phyloP scores from a whole-genome alignment of 1,284 basidiomycete species.

The Leccinum solheimii region DNA sequence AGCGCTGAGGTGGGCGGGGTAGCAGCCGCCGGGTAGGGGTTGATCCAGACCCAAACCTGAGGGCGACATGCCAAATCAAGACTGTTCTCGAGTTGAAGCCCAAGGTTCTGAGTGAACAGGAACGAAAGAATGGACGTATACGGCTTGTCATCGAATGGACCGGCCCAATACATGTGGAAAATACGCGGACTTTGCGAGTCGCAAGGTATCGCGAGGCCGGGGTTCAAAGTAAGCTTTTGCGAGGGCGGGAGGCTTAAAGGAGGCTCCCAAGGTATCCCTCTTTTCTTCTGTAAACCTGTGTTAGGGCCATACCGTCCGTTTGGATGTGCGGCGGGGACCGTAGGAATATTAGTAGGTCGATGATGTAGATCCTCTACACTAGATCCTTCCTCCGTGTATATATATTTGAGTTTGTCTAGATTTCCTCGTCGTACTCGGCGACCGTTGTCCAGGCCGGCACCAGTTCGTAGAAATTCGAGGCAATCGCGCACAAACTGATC shows the following conservation, averaged over 20 bases:
- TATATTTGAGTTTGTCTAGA: constrained; percentile 60
- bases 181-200: constrained; percentile 62
- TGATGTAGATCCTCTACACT: constrained; percentile 19
- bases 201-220: constrained; percentile 44
- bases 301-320: constrained; percentile 26
- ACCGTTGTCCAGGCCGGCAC: constrained; percentile 63
- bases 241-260: constrained; percentile 35
- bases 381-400: constrained; percentile 53
- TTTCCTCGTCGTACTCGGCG: constrained; percentile 57
- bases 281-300: constrained; percentile 39
- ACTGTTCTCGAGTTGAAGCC: constrained; percentile 47
- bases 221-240: constrained; percentile 34
- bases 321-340: constrained; percentile 16
- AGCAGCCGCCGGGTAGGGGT: constrained; percentile 66
- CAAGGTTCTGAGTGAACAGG: constrained; percentile 73
- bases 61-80: constrained; percentile 53
- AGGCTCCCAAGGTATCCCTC: constrained; percentile 42
- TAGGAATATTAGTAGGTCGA: constrained; percentile 19
- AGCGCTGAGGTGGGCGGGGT: constrained; percentile 67
- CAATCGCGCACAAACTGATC: constrained; percentile 72
- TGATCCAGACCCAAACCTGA: constrained; percentile 87
- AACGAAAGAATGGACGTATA: constrained; percentile 72
- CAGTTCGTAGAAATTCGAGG: constrained; percentile 65
- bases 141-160: constrained; percentile 75
- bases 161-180: constrained; percentile 81